Percentiles rank a stretch among this genome's conserved stretches.
Conservation (phyloP, 257 asterid genomes). For the Penstemon barbatus region DNA sequence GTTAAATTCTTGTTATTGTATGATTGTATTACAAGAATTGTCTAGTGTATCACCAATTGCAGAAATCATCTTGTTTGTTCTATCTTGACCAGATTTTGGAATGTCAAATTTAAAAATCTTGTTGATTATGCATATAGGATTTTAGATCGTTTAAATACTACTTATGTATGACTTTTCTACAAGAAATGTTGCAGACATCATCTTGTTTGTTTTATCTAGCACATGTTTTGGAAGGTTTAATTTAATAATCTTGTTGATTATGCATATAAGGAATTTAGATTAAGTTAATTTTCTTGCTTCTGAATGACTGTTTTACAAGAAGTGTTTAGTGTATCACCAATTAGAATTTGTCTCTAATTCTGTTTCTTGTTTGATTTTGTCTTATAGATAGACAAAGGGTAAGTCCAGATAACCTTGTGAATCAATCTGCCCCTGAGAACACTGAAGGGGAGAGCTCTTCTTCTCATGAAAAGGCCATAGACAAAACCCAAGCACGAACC, state of each 20-base stretch:
- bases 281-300: too few relatives aligned
- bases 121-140: neutral
- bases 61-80: slow-evolving; percentile 24
- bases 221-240: slow-evolving; percentile 11
- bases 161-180: too few relatives aligned
- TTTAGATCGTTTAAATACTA: too few relatives aligned
- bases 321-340: too few relatives aligned
- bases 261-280: too few relatives aligned
- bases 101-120: slow-evolving; percentile 1
- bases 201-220: slow-evolving; percentile 21
- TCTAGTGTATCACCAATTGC: slow-evolving; percentile 28
- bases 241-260: neutral
- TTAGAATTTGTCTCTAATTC: slow-evolving; percentile 3
- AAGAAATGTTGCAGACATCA: neutral
- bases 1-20: neutral
- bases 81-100: neutral
- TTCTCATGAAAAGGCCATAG: slow-evolving; percentile 25
- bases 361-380: slow-evolving; percentile 15
- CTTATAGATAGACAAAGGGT: slow-evolving; percentile 38
- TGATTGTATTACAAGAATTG: neutral
- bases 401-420: slow-evolving; percentile 31
- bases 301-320: too few relatives aligned
- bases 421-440: slow-evolving; percentile 33
- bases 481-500: slow-evolving; percentile 27
- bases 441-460: slow-evolving; percentile 22